These are phyloP conservation scores for Penicillium nordicum DNA, from an alignment of 2,329 filamentous ascomycete species.

Conservation along the genomic window DNA sequence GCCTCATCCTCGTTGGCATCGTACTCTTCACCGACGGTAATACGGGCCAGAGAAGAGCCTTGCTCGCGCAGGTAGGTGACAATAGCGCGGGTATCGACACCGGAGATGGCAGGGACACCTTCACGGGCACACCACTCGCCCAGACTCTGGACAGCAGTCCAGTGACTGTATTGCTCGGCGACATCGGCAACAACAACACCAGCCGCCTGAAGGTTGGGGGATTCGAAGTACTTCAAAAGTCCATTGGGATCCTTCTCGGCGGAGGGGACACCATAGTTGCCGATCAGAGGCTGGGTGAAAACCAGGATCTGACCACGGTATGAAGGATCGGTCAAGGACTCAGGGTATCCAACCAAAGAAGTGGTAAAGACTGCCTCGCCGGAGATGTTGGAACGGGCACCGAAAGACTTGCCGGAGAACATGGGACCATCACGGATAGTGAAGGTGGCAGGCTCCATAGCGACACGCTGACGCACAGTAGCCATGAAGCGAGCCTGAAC, in stretches of 20 bases:
- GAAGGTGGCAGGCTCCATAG: slow-evolving; percentile 79
- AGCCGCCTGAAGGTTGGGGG: slow-evolving; percentile 92
- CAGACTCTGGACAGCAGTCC: slow-evolving; percentile 95
- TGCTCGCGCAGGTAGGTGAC: slow-evolving; percentile 95
- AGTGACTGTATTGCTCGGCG: slow-evolving; percentile 91
- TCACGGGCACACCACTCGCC: slow-evolving; percentile 93
- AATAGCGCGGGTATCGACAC: slow-evolving; percentile 94
- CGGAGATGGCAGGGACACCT: slow-evolving; percentile 92
- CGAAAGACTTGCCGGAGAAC: slow-evolving; percentile 94
- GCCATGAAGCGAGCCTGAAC: slow-evolving; percentile 53
- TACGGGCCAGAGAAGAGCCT: slow-evolving; percentile 90
- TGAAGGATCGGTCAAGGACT: slow-evolving; percentile 71
- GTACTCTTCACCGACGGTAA: slow-evolving; percentile 95
- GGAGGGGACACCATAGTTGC: slow-evolving; percentile 96
- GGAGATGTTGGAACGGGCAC: slow-evolving; percentile 92
- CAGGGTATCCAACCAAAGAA: slow-evolving; percentile 94
- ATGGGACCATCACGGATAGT: slow-evolving; percentile 95
- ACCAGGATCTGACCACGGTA: slow-evolving; percentile 86
- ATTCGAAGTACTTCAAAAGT: slow-evolving; percentile 96
- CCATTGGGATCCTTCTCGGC: slow-evolving; percentile 79
- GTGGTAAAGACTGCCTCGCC: slow-evolving; percentile 99
- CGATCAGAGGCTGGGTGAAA: slow-evolving; percentile 96
- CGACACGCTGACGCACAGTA: slow-evolving; percentile 66
- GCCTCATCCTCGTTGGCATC: slow-evolving; percentile 97
- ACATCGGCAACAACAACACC: slow-evolving; percentile 96